Percentiles rank a stretch among this genome's conserved stretches.
phyloP scores from a whole-genome alignment of 805 yeast genomes.

The Diddensiella transvaalensis region DNA sequence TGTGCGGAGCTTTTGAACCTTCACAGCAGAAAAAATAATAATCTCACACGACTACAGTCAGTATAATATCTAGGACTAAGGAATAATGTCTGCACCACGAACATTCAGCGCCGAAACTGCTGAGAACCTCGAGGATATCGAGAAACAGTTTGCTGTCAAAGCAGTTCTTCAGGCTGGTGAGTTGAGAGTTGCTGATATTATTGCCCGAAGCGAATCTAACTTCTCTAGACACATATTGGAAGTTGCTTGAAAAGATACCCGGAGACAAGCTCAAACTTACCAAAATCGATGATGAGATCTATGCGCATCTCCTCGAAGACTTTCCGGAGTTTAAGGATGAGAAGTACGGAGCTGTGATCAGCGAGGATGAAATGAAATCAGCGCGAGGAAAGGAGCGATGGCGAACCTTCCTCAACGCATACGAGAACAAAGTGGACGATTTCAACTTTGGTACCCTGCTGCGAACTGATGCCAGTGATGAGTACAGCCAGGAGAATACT shows the following conservation, averaged over 20 bases:
- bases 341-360: conserved; percentile 51
- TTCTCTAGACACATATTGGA: conserved; percentile 70
- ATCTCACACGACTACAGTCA: too few species aligned
- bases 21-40: background rate
- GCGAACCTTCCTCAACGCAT: conserved; percentile 81
- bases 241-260: conserved; percentile 61
- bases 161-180: conserved; percentile 86
- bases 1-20: background rate
- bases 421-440: conserved; percentile 79
- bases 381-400: conserved; percentile 79
- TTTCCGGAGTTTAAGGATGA: conserved; percentile 87
- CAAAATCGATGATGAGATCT: conserved; percentile 38
- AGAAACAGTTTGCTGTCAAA: conserved; percentile 95
- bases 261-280: conserved; percentile 60
- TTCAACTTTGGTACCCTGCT: conserved; percentile 93
- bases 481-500: conserved; percentile 78
- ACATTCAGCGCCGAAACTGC: conserved; percentile 83
- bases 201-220: background rate
- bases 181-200: conserved; percentile 1
- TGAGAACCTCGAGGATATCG: conserved; percentile 92
- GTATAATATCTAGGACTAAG: too few species aligned
- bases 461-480: conserved; percentile 66
- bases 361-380: conserved; percentile 80
- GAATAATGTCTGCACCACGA: conserved; percentile 15
- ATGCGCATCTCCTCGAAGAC: conserved; percentile 44